phyloP scores from a whole-genome alignment of 305 asterid genomes.

The Striga hermonthica region DNA sequence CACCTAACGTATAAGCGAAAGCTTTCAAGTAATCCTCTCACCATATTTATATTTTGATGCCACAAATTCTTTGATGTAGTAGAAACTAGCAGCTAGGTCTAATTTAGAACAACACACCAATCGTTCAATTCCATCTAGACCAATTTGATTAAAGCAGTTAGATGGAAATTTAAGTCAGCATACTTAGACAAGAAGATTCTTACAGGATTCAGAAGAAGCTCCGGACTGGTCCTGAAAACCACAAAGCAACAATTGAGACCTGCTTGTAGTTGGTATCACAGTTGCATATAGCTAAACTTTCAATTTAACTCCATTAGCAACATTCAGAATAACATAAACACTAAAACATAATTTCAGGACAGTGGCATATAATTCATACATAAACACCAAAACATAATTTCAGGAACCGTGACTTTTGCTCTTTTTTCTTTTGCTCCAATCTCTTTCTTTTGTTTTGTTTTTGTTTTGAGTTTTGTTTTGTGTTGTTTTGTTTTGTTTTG shows the following conservation, averaged over 20 bases:
- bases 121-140: conserved; percentile 1
- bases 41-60: background rate
- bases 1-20: background rate
- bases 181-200: conserved; percentile 37
- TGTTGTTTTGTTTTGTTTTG: no score
- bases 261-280: background rate
- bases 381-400: no score
- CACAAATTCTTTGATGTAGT: conserved; percentile 12
- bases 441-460: no score
- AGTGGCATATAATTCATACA: conserved; percentile 7
- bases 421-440: no score
- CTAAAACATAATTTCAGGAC: conserved; percentile 13
- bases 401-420: no score
- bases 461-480: no score
- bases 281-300: conserved; percentile 15
- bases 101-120: conserved; percentile 4
- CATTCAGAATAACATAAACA: conserved; percentile 16
- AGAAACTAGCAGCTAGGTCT: conserved; percentile 9
- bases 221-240: conserved; percentile 89
- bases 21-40: conserved; percentile 1
- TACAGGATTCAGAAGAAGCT: conserved; percentile 94
- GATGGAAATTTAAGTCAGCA: conserved; percentile 30
- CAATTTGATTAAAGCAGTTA: conserved; percentile 11
- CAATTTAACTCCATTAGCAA: conserved; percentile 23
- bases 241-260: conserved; percentile 31